Conservation (phyloP, 768 basidiomycete genomes). For the Xerocomellus amylosporus region DNA sequence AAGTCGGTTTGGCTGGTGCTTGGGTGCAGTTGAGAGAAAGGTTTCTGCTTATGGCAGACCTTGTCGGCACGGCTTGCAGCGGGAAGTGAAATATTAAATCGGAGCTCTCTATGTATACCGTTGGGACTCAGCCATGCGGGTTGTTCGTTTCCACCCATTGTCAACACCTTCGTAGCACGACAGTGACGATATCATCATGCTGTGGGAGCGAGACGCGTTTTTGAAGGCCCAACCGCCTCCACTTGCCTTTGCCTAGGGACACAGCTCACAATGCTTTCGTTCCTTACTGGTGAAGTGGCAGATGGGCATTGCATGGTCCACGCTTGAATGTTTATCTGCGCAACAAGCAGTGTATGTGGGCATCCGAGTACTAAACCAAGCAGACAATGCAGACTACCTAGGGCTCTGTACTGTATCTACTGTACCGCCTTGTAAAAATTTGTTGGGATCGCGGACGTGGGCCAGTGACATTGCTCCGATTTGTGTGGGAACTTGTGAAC, state of each 20-base stretch:
- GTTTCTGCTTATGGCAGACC: constrained; percentile 7
- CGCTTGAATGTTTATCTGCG: constrained; percentile 65
- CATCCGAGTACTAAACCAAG: constrained; percentile 77
- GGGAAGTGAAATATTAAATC: constrained; percentile 24
- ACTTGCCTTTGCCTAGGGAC: constrained; percentile 76
- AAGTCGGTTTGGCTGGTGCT: constrained; percentile 15
- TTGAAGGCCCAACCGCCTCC: constrained; percentile 30
- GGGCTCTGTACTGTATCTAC: not conserved
- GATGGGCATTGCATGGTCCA: constrained; percentile 62
- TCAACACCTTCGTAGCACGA: not conserved
- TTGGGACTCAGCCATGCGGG: not conserved
- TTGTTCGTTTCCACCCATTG: not conserved
- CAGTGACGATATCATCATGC: not conserved
- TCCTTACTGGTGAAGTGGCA: constrained; percentile 77
- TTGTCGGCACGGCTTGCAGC: constrained; percentile 19
- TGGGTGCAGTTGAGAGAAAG: constrained; percentile 23
- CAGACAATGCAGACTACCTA: constrained; percentile 38
- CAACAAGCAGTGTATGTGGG: constrained; percentile 41
- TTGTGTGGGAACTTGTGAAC: constrained; percentile 30
- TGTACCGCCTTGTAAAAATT: not conserved
- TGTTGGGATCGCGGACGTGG: not conserved
- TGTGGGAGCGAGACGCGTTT: not conserved
- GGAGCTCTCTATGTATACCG: constrained; percentile 12
- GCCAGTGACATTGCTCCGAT: constrained; percentile 1
- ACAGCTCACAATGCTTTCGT: constrained; percentile 73